Evolutionary conservation across 2,329 filamentous ascomycete species (phyloP), one percentile per base, ranked within the genome.

Genomic region (Apiospora phragmitis): DNA sequence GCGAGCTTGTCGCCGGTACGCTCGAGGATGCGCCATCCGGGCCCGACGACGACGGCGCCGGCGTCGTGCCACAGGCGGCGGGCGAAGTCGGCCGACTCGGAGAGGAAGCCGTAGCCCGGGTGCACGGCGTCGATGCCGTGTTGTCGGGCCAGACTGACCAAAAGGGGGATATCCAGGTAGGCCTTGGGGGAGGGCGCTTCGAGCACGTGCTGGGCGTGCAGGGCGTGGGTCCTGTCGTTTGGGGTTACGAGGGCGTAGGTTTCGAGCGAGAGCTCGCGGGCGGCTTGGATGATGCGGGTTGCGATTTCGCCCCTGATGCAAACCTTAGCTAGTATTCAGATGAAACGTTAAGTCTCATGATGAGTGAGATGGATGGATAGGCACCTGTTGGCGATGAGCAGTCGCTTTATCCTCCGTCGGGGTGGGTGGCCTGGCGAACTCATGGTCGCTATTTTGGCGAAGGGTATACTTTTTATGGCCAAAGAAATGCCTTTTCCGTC

Each of bases 51-150:
- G 0, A 80, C 80, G 69, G 91, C 81, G 0, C 88, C 89, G 1
- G 87, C 87, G 21, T 84, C 80, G 7, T 81, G 68, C 75, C 5
- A 89, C 86, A 29, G 83, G 78, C 65, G 72, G 14, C 82, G 78
- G 0, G 89, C 89, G 74, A 93, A 92, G 14, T 87, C 84, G 8
- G 86, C 84, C 74, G 91, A 91, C 70, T 92, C 90, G 7, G 85
- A 88, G 3, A 92, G 78, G 72, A 91, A 92, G 1, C 90, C 90
- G 80, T 92, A 92, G 3, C 90, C 90, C 0, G 90, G 89, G 66
- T 91, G 88, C 21, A 92, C 85, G 4, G 87, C 88, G 72, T 91
- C 82, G 11, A 80, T 85, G 3, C 80, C 74, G 26, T 85, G 80
- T 7, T 82, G 74, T 66, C 84, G 85, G 29, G 86, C 86, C 62